Percentiles rank a stretch among this genome's conserved stretches.
phyloP scores from a whole-genome alignment of 1,284 basidiomycete species.

The Xerocomus nothofagi region DNA sequence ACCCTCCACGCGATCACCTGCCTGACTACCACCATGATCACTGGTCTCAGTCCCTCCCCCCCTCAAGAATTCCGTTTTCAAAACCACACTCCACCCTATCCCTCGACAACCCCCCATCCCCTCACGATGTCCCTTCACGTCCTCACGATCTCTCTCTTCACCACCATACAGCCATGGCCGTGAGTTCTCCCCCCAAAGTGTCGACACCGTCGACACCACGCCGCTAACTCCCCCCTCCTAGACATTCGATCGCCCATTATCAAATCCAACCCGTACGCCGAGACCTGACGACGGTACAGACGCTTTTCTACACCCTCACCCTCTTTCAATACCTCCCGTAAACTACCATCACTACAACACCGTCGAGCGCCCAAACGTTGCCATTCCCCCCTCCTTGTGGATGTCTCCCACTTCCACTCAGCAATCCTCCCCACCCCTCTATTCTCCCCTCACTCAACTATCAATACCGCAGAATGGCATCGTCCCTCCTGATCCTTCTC shows the following conservation, averaged over 20 bases:
- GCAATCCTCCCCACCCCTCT: constrained; percentile 40
- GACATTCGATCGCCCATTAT: constrained; percentile 23
- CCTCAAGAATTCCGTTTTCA: constrained; percentile 12
- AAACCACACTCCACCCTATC: constrained; percentile 20
- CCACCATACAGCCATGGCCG: constrained; percentile 13
- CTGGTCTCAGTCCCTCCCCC: constrained; percentile 17
- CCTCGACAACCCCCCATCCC: constrained; percentile 9
- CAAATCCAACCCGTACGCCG: constrained; percentile 14
- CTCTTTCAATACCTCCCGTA: constrained; percentile 23
- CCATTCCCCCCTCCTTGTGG: constrained; percentile 74
- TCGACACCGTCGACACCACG: neutral
- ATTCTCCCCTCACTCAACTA: constrained; percentile 34
- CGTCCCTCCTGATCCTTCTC: constrained; percentile 36
- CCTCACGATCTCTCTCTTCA: constrained; percentile 11
- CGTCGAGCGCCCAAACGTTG: constrained; percentile 52
- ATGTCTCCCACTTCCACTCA: constrained; percentile 68
- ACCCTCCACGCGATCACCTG: constrained; percentile 17
- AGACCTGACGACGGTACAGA: constrained; percentile 17
- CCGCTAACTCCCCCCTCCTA: constrained; percentile 14
- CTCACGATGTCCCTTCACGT: constrained; percentile 12
- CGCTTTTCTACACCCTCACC: constrained; percentile 18
- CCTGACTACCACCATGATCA: constrained; percentile 25
- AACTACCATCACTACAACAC: constrained; percentile 37
- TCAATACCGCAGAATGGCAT: constrained; percentile 39
- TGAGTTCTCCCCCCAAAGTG: constrained; percentile 5